Base-by-base conservation (phyloP, 495 filamentous ascomycete genomes). In the Penicillium atrosanguineum region DNA sequence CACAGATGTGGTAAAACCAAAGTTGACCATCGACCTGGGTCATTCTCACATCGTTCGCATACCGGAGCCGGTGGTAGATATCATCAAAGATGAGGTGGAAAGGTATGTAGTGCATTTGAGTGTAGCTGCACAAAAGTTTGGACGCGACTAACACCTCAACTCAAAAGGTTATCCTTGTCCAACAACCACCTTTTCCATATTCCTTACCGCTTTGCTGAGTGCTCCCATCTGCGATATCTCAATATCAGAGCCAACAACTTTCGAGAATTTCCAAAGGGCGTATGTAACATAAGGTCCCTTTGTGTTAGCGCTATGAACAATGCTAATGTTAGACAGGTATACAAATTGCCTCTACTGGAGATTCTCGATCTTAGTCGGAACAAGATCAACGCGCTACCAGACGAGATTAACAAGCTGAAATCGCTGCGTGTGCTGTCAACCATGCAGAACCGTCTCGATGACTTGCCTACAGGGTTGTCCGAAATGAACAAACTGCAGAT, bases 351-450 rank as follows among this genome's bases (percentile, higher is more conserved):
- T 16, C 85, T 90, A 15, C 83, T 97, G 28, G 91, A 97, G 67
- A 95, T 97, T 48, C 79, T 97, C 42, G 93, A 97, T 73, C 75
- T 97, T 15, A 91, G 92, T 62, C 79, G 85, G 46, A 97, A 97
- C 63, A 88, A 86, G 62, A 82, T 97, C 44, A 81, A 77, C 28
- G 73, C 81, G 12, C 79, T 97, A 8, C 91, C 93, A 1, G 83
- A 85, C 40, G 87, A 89, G 50, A 87, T 97, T 41, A 83, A 80
- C 52, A 90, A 84, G 56, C 72, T 97, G 50, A 87, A 81, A 37
- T 87, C 84, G 3, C 71, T 91, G 52, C 87, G 90, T 56, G 88
- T 91, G 12, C 72, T 95, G 9, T 88, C 87, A 16, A 72, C 96
- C 52, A 87, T 87, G 65, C 87, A 88, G 59, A 97, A 97, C 68